A percentile compares a stretch with the other conserved stretches of the same genome.
Evolutionary conservation across 305 asterid species (phyloP).

Genomic region (Salvia sclarea): DNA sequence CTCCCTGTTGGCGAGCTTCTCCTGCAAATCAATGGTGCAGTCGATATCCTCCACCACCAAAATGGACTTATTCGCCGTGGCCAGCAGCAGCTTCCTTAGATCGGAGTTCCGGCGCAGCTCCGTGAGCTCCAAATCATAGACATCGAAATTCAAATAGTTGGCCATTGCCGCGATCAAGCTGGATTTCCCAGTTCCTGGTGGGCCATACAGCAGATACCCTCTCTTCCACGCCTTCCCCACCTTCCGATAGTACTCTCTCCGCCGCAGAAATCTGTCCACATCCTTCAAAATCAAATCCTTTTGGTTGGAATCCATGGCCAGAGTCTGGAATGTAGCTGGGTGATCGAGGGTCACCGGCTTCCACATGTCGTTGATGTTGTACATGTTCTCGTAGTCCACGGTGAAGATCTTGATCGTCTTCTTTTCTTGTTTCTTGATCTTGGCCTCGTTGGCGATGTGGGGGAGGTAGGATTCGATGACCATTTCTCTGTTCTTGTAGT

Average conservation of each 20-base stretch:
- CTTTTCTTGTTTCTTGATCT: slow-evolving; percentile 40
- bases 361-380: slow-evolving; percentile 42
- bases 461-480: slow-evolving; percentile 53
- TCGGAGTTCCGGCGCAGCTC: slow-evolving; percentile 51
- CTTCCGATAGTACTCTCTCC: slow-evolving; percentile 54
- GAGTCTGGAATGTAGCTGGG: slow-evolving; percentile 61
- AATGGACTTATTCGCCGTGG: slow-evolving; percentile 54
- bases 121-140: slow-evolving; percentile 68
- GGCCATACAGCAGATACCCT: slow-evolving; percentile 77
- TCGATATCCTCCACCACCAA: slow-evolving; percentile 71
- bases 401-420: slow-evolving; percentile 50
- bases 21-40: slow-evolving; percentile 54
- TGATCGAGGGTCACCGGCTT: slow-evolving; percentile 50
- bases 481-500: slow-evolving; percentile 43
- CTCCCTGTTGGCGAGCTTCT: slow-evolving; percentile 37
- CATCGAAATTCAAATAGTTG: slow-evolving; percentile 60
- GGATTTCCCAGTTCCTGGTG: slow-evolving; percentile 79
- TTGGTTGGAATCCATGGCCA: slow-evolving; percentile 57
- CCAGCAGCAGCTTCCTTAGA: slow-evolving; percentile 48
- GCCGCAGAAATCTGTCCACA: slow-evolving; percentile 50
- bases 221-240: slow-evolving; percentile 81
- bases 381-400: slow-evolving; percentile 37
- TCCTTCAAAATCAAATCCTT: slow-evolving; percentile 49
- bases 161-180: slow-evolving; percentile 80
- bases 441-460: slow-evolving; percentile 34